Percentiles rank a stretch among this genome's conserved stretches.
Conservation (phyloP, 306 rosid species). For the Medicago truncatula region MtrunA17r5.0-ANR NC_053044.1:45996501-45997000, state of each 20-base stretch:
- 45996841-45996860: conserved; percentile 40
- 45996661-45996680: conserved; percentile 31
- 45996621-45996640: background rate
- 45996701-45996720: background rate
- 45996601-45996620: background rate
- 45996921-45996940: conserved; percentile 50
- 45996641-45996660: conserved; percentile 2
- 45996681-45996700: conserved; percentile 29
- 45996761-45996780: too few species aligned
- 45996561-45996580: background rate
- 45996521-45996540: background rate
- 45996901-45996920: conserved; percentile 45
- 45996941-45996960: conserved; percentile 47
- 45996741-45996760: background rate
- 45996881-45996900: conserved; percentile 43
- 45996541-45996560: background rate
- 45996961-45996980: conserved; percentile 59
- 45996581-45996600: background rate
- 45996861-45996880: conserved; percentile 50
- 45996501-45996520: background rate
- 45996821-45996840: conserved; percentile 19
- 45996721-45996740: background rate
- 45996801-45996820: background rate
- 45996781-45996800: conserved; percentile 17
- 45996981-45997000: conserved; percentile 57